A percentile compares a stretch with the other conserved stretches of the same genome.
These are phyloP conservation scores for Pleurotus tuoliensis DNA, from an alignment of 768 basidiomycete species.

Conservation along the genomic window DNA sequence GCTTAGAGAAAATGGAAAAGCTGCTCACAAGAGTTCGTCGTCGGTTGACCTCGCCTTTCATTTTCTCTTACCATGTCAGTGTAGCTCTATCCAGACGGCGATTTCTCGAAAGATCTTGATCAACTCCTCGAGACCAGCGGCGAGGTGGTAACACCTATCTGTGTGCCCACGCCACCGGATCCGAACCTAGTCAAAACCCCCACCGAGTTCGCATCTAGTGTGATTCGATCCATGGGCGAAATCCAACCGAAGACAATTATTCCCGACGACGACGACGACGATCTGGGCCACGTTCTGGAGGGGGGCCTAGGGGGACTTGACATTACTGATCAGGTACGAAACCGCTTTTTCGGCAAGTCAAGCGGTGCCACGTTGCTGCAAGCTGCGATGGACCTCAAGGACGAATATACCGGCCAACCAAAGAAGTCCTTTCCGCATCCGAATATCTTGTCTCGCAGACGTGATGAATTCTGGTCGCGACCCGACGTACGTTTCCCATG, in stretches of 20 bases:
- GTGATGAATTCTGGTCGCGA: conserved; percentile 47
- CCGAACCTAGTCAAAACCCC: background rate
- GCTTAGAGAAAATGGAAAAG: conserved; percentile 63
- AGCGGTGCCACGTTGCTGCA: conserved; percentile 51
- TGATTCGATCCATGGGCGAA: background rate
- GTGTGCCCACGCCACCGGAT: background rate
- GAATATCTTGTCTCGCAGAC: conserved; percentile 24
- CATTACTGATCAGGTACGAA: conserved; percentile 29
- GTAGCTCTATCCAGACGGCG: conserved; percentile 53
- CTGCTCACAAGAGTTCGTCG: conserved; percentile 47
- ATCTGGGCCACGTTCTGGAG: conserved; percentile 21
- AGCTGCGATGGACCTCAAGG: conserved; percentile 54
- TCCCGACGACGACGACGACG: conserved; percentile 27
- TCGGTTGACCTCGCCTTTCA: background rate
- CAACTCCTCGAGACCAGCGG: conserved; percentile 14
- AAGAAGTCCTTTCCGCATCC: conserved; percentile 17
- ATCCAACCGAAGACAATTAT: conserved; percentile 9
- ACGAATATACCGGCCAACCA: conserved; percentile 41
- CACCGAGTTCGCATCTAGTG: background rate
- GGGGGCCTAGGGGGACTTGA: conserved; percentile 31
- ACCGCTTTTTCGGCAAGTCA: conserved; percentile 48
- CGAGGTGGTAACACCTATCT: background rate
- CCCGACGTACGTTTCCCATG: conserved; percentile 33
- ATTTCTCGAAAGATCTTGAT: conserved; percentile 56
- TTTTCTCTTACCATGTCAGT: conserved; percentile 15